Conservation (phyloP, 306 rosid genomes). For the Echinosophora koreensis region DNA sequence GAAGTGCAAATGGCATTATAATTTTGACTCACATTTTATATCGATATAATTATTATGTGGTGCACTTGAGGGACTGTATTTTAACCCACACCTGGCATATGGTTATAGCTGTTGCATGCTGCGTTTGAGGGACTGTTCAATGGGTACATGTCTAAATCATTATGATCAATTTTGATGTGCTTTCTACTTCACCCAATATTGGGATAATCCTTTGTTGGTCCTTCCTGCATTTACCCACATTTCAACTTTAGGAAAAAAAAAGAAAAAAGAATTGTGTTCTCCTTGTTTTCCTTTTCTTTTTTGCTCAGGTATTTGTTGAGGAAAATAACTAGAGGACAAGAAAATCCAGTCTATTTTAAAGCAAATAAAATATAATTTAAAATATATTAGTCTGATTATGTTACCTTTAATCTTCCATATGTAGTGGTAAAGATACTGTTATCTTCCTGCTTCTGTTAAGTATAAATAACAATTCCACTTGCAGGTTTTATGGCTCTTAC, state of each 20-base stretch:
- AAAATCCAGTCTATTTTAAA: conserved; percentile 10
- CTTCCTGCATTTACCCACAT: conserved; percentile 1
- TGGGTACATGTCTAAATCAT: not conserved
- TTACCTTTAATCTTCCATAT: conserved; percentile 23
- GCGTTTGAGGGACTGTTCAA: conserved; percentile 9
- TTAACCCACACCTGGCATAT: not conserved
- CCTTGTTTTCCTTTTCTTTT: conserved; percentile 3
- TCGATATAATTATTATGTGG: conserved; percentile 14
- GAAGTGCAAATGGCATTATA: conserved; percentile 26
- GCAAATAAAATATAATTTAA: conserved; percentile 27
- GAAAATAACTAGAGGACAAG: conserved; percentile 9
- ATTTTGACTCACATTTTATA: conserved; percentile 9
- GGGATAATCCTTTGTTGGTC: conserved; percentile 4
- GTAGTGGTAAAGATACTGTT: conserved; percentile 27
- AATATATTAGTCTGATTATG: conserved; percentile 28
- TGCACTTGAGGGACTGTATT: conserved; percentile 26
- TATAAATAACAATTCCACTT: conserved; percentile 6
- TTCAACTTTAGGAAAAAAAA: not conserved
- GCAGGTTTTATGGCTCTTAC: conserved; percentile 37
- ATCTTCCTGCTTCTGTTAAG: conserved; percentile 13
- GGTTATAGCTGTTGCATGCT: not conserved
- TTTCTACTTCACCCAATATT: conserved; percentile 21
- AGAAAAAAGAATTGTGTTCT: not conserved
- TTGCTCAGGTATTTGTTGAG: not conserved
- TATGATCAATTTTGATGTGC: not conserved